These are phyloP conservation scores for Ophiostoma australiae DNA, from an alignment of 2,329 filamentous ascomycete species.

Conservation along the genomic window DNA sequence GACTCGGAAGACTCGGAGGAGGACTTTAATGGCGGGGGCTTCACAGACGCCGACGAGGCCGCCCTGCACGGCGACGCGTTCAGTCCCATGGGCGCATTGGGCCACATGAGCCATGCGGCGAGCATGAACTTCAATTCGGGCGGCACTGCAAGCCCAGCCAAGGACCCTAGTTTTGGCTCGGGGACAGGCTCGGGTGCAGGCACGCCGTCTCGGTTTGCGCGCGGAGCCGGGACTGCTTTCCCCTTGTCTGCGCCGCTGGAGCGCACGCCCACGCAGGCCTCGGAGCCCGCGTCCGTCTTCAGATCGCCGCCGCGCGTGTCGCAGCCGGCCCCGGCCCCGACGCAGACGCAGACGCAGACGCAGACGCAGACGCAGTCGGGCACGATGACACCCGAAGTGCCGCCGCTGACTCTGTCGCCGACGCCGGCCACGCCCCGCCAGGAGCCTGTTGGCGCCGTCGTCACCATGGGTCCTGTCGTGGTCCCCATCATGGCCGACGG, in stretches of 20 bases:
- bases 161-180: constrained; percentile 4
- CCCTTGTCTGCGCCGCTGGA: neutral
- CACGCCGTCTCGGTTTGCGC: neutral
- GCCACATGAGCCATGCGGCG: neutral
- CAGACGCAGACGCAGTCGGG: neutral
- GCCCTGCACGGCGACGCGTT: constrained; percentile 16
- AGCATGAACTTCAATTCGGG: constrained; percentile 10
- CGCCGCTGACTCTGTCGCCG: constrained; percentile 4
- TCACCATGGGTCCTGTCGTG: neutral
- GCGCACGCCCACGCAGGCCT: constrained; percentile 17
- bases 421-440: neutral
- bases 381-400: neutral
- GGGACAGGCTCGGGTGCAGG: neutral
- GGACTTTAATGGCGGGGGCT: constrained; percentile 30
- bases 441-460: neutral
- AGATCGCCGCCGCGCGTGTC: constrained; percentile 17
- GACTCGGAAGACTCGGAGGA: constrained; percentile 63
- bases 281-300: neutral
- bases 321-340: neutral
- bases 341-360: neutral
- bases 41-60: constrained; percentile 8
- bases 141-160: constrained; percentile 19
- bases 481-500: constrained; percentile 2
- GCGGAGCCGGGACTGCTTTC: neutral
- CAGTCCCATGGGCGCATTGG: neutral